phyloP scores from a whole-genome alignment of 1,284 basidiomycete genomes.

The Meira miltonrushii region DNA sequence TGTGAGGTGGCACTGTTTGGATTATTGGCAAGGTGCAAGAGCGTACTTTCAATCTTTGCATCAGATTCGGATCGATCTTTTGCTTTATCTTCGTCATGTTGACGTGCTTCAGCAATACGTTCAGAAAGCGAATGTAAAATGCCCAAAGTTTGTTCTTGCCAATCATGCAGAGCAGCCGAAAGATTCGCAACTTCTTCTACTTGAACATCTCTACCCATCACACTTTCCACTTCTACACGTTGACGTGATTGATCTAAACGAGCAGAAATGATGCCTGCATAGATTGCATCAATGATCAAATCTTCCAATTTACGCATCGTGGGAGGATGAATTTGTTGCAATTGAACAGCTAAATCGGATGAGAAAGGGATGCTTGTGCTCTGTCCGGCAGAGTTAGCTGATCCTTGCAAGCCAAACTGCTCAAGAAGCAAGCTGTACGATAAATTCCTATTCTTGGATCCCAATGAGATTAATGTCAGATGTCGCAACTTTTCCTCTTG shows the following conservation, averaged over 20 bases:
- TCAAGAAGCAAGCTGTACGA: conserved; percentile 21
- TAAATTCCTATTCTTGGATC: conserved; percentile 18
- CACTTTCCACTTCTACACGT: conserved; percentile 81
- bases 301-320: conserved; percentile 70
- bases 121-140: conserved; percentile 1
- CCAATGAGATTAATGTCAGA: conserved; percentile 71
- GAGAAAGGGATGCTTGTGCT: neutral
- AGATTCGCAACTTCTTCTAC: conserved; percentile 10
- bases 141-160: conserved; percentile 9
- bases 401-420: conserved; percentile 43
- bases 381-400: conserved; percentile 52
- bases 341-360: neutral
- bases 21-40: conserved; percentile 2
- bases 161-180: conserved; percentile 6
- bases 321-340: neutral
- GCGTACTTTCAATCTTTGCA: neutral
- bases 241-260: conserved; percentile 84
- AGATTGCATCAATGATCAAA: conserved; percentile 89
- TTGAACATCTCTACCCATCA: conserved; percentile 75
- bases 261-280: conserved; percentile 77
- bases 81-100: conserved; percentile 5
- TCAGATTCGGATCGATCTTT: neutral
- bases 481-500: conserved; percentile 84
- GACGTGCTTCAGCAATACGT: conserved; percentile 11
- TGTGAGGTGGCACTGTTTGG: neutral